Conservation (phyloP, 352 stramenopile species). For the Globisporangium splendens region DNA sequence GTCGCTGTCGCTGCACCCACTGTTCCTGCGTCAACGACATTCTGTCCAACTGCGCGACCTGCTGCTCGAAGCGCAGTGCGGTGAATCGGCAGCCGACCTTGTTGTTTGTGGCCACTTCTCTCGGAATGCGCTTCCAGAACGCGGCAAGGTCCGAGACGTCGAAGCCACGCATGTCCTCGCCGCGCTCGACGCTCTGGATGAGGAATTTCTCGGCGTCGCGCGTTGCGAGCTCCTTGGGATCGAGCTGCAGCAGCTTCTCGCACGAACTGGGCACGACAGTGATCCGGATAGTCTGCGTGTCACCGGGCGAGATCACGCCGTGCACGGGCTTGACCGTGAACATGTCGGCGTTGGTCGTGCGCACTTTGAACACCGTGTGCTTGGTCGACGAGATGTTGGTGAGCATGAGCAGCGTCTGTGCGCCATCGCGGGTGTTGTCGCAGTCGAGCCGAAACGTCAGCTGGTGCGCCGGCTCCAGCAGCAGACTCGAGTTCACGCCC, state of each 20-base stretch:
- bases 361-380: slow-evolving; percentile 68
- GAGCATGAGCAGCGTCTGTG: slow-evolving; percentile 24
- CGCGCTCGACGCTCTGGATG: slow-evolving; percentile 52
- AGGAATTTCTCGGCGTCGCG: slow-evolving; percentile 47
- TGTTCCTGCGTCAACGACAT: slow-evolving; percentile 12
- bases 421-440: neutral
- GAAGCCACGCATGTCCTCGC: slow-evolving; percentile 41
- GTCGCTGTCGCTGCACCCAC: slow-evolving; percentile 15
- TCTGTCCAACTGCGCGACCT: slow-evolving; percentile 2
- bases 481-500: slow-evolving; percentile 61
- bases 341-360: slow-evolving; percentile 71
- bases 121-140: slow-evolving; percentile 61
- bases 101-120: slow-evolving; percentile 50
- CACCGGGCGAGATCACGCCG: slow-evolving; percentile 41
- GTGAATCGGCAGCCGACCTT: slow-evolving; percentile 66
- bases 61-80: neutral
- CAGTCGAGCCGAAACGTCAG: slow-evolving; percentile 38
- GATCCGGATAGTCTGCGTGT: slow-evolving; percentile 32
- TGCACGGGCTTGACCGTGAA: slow-evolving; percentile 74
- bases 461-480: slow-evolving; percentile 64
- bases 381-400: slow-evolving; percentile 63
- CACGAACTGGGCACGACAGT: slow-evolving; percentile 30
- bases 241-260: slow-evolving; percentile 29
- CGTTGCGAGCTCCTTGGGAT: slow-evolving; percentile 25
- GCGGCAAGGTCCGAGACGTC: slow-evolving; percentile 25